These are phyloP conservation scores for Xylariomycetidae sp. DNA, from an alignment of 2,329 filamentous ascomycete species.

Conservation along the genomic window DNA sequence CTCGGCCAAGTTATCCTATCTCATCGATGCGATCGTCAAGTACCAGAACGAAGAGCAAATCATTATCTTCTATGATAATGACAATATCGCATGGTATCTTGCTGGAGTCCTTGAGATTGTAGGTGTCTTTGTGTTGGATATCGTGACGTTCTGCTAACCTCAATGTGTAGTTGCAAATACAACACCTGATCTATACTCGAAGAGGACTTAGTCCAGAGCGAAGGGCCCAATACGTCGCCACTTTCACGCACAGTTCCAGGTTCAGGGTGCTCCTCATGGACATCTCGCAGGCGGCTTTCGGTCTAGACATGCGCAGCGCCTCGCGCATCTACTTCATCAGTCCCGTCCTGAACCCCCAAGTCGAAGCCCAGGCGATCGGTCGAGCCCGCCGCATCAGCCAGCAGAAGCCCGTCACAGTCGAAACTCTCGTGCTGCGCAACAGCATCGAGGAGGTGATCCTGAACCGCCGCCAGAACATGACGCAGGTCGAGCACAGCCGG, in stretches of 20 bases:
- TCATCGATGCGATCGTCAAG: conserved; percentile 66
- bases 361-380: conserved; percentile 89
- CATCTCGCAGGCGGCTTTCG: conserved; percentile 81
- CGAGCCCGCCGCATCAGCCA: conserved; percentile 86
- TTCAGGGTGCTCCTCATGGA: conserved; percentile 85
- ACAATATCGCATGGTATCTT: conserved; percentile 82
- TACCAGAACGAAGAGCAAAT: conserved; percentile 76
- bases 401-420: conserved; percentile 70
- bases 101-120: conserved; percentile 74
- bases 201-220: conserved; percentile 51
- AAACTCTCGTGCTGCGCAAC: conserved; percentile 75
- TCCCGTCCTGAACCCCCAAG: conserved; percentile 77
- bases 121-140: conserved; percentile 18
- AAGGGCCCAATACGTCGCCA: conserved; percentile 70
- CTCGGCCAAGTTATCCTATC: conserved; percentile 82
- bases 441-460: conserved; percentile 86
- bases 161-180: conserved; percentile 47
- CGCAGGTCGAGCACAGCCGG: conserved; percentile 55
- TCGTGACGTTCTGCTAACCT: no score
- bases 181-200: conserved; percentile 64
- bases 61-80: conserved; percentile 86
- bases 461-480: conserved; percentile 69
- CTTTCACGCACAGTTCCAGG: conserved; percentile 66
- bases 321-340: conserved; percentile 86
- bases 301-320: conserved; percentile 77